A percentile compares a stretch with the other conserved stretches of the same genome.
These are phyloP conservation scores for Diospyros kaki DNA, from an alignment of 148 eudicot genomes.

Conservation along the genomic window DNA sequence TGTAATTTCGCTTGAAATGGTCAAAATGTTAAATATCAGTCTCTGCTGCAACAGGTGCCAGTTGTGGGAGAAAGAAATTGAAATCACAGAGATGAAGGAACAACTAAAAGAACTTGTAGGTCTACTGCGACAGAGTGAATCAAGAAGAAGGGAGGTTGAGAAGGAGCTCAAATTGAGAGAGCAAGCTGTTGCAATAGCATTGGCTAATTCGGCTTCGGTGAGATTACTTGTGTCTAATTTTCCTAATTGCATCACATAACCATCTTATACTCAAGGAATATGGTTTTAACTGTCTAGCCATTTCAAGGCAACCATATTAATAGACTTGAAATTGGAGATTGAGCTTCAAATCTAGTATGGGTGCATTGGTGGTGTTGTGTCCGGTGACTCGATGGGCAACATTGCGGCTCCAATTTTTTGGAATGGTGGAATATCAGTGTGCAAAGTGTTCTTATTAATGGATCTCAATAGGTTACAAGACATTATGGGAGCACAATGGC, in stretches of 20 bases:
- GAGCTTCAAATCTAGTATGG: background rate
- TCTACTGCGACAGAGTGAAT: conserved; percentile 83
- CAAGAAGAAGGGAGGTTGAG: conserved; percentile 83
- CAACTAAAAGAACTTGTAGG: conserved; percentile 89
- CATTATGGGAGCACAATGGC: background rate
- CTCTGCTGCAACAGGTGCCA: conserved; percentile 56
- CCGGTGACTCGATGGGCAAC: background rate
- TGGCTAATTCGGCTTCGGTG: conserved; percentile 65
- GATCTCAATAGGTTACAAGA: background rate
- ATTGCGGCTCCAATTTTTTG: background rate
- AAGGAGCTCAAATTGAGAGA: conserved; percentile 90
- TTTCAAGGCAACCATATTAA: background rate
- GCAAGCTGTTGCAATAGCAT: conserved; percentile 66
- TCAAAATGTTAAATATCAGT: conserved; percentile 1
- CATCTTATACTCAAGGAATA: background rate
- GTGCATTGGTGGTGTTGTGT: background rate
- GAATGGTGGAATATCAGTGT: background rate
- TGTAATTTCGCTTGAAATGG: background rate
- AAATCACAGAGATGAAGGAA: conserved; percentile 89
- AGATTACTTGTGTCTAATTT: conserved; percentile 19
- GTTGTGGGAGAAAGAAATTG: conserved; percentile 72
- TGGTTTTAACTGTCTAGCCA: background rate
- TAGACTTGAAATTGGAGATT: background rate
- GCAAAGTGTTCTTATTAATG: background rate
- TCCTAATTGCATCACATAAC: background rate